These are phyloP conservation scores for Bipolaris victoriae DNA, from an alignment of 2,329 filamentous ascomycete species.

Conservation along the genomic window DNA sequence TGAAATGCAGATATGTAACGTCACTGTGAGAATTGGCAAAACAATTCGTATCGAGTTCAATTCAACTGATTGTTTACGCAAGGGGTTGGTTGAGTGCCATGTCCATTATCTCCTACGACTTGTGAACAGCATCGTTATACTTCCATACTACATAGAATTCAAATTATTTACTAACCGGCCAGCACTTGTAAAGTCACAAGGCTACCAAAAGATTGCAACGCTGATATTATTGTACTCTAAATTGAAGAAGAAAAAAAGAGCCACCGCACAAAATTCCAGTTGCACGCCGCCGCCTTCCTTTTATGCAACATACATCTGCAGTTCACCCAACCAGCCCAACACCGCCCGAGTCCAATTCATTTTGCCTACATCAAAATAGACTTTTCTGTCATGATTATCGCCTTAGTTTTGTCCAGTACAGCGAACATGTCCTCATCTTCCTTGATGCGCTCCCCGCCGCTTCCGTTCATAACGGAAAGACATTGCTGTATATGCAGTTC, in stretches of 20 bases:
- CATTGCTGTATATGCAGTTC: constrained; percentile 34
- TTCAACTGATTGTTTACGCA: background rate
- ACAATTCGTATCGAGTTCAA: background rate
- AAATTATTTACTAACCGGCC: background rate
- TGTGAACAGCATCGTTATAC: background rate
- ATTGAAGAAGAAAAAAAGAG: background rate
- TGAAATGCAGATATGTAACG: background rate
- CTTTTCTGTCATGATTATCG: constrained; percentile 21
- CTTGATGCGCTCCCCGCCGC: constrained; percentile 22
- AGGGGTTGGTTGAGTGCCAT: background rate
- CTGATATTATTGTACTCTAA: background rate
- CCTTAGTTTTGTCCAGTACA: constrained; percentile 17
- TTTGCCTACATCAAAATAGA: background rate
- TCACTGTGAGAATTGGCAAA: too few species aligned
- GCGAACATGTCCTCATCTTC: constrained; percentile 33
- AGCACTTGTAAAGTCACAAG: background rate
- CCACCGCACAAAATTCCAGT: background rate
- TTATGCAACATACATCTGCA: background rate
- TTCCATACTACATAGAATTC: background rate
- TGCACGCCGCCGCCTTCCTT: background rate
- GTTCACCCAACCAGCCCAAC: background rate
- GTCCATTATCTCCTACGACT: background rate
- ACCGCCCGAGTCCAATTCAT: too few species aligned
- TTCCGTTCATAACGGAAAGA: constrained; percentile 23
- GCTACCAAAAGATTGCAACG: background rate